A percentile compares a stretch with the other conserved stretches of the same genome.
Conservation (phyloP, 495 filamentous ascomycete genomes). For the Talaromyces borbonicus region DNA sequence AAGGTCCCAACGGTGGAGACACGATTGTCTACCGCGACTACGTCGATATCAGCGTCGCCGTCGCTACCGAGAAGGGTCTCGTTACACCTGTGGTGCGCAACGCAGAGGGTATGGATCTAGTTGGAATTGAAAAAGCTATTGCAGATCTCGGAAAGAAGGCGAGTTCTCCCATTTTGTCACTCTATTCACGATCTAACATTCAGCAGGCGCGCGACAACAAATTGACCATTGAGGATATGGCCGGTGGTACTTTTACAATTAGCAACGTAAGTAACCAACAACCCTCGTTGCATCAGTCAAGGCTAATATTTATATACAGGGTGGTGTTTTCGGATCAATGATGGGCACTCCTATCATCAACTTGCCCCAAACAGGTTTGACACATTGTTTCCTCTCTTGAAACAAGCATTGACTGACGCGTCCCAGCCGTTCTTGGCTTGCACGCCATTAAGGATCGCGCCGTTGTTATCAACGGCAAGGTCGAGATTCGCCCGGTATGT, state of each 20-base stretch:
- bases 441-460: slow-evolving; percentile 96
- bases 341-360: slow-evolving; percentile 99
- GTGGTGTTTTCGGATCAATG: slow-evolving; percentile 66
- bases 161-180: neutral
- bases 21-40: slow-evolving; percentile 98
- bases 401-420: slow-evolving; percentile 3
- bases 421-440: slow-evolving; percentile 79
- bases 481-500: slow-evolving; percentile 78
- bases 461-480: slow-evolving; percentile 79
- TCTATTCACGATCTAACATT: neutral
- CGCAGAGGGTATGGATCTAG: slow-evolving; percentile 73
- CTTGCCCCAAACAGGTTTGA: slow-evolving; percentile 72
- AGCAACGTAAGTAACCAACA: slow-evolving; percentile 59
- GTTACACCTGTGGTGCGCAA: slow-evolving; percentile 96
- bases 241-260: slow-evolving; percentile 96
- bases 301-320: slow-evolving; percentile 23
- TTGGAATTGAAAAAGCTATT: slow-evolving; percentile 86
- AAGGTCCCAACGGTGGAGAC: slow-evolving; percentile 88
- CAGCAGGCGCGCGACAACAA: slow-evolving; percentile 82
- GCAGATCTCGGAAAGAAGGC: slow-evolving; percentile 94
- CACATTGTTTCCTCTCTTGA: neutral
- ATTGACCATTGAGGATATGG: slow-evolving; percentile 99
- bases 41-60: slow-evolving; percentile 94
- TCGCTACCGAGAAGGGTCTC: slow-evolving; percentile 94
- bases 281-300: slow-evolving; percentile 7